phyloP scores from a whole-genome alignment of 2,329 filamentous ascomycete species.

The Claviceps maximensis region DNA sequence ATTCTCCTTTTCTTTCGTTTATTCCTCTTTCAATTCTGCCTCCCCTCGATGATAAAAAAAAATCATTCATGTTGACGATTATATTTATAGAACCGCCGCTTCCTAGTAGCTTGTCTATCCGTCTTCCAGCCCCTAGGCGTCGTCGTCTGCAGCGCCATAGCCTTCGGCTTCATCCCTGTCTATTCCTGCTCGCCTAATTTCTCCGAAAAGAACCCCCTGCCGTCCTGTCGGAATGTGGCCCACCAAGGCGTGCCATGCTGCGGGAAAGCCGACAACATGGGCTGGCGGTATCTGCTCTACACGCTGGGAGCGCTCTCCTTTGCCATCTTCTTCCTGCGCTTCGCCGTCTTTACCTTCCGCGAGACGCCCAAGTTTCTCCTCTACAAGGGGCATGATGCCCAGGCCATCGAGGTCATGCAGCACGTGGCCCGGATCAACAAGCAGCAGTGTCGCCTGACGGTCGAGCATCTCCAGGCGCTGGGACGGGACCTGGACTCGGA shows the following conservation, averaged over 20 bases:
- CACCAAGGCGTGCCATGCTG: conserved; percentile 12
- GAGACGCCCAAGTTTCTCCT: conserved; percentile 35
- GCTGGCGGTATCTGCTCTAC: conserved; percentile 35
- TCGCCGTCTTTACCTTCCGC: conserved; percentile 32
- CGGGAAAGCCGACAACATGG: conserved; percentile 27
- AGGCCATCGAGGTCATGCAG: conserved; percentile 34
- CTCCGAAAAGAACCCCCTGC: conserved; percentile 18
- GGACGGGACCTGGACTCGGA: conserved; percentile 5
- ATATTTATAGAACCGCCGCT: conserved; percentile 28
- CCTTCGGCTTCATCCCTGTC: conserved; percentile 38
- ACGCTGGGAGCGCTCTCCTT: conserved; percentile 31
- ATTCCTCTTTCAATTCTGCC: no score
- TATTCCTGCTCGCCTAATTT: conserved; percentile 39
- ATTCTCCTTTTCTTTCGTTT: no score
- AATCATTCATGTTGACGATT: no score
- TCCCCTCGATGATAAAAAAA: no score
- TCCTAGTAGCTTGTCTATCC: conserved; percentile 37
- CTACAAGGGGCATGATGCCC: conserved; percentile 27
- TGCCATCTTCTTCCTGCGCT: conserved; percentile 29
- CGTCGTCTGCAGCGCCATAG: conserved; percentile 34
- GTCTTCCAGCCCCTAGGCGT: conserved; percentile 44
- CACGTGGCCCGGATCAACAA: conserved; percentile 29
- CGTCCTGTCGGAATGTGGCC: conserved; percentile 12
- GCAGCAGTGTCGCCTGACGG: conserved; percentile 19
- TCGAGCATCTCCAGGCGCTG: conserved; percentile 22